These are phyloP conservation scores for Metarhizium anisopliae DNA, from an alignment of 2,329 filamentous ascomycete genomes.

Conservation along the genomic window DNA sequence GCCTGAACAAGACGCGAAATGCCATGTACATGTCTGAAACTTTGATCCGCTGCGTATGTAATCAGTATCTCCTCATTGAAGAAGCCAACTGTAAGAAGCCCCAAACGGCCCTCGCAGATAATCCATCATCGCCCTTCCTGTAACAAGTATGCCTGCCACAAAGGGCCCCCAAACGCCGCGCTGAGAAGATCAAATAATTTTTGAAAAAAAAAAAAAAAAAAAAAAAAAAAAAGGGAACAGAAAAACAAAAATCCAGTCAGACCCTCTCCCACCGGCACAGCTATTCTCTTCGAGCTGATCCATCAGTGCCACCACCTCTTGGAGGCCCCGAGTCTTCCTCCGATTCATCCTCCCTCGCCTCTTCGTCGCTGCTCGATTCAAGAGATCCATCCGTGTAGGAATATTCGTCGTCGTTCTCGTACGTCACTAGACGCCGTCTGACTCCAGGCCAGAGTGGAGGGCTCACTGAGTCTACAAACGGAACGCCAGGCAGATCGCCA, in stretches of 20 bases:
- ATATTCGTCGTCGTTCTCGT: slow-evolving; percentile 26
- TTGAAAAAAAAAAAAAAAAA: too few relatives aligned
- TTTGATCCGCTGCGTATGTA: too few relatives aligned
- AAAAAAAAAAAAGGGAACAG: too few relatives aligned
- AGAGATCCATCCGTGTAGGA: slow-evolving; percentile 13
- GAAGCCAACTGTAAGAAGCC: neutral
- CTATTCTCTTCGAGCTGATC: neutral
- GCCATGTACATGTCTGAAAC: neutral
- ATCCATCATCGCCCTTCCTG: neutral
- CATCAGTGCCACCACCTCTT: neutral
- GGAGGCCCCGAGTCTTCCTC: neutral
- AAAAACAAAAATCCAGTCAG: neutral
- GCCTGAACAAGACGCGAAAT: neutral
- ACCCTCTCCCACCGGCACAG: neutral
- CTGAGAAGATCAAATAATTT: neutral
- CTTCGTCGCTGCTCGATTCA: slow-evolving; percentile 10
- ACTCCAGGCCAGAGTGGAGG: slow-evolving; percentile 37
- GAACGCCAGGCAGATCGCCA: slow-evolving; percentile 6
- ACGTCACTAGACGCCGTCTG: slow-evolving; percentile 17
- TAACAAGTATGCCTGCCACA: neutral
- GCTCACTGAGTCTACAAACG: slow-evolving; percentile 15
- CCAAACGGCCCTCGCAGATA: neutral
- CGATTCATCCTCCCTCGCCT: neutral
- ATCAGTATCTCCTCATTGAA: too few relatives aligned
- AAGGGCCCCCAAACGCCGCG: slow-evolving; percentile 2